Base-by-base conservation (phyloP, 768 basidiomycete species). In the Cystoderma amianthinum region DNA sequence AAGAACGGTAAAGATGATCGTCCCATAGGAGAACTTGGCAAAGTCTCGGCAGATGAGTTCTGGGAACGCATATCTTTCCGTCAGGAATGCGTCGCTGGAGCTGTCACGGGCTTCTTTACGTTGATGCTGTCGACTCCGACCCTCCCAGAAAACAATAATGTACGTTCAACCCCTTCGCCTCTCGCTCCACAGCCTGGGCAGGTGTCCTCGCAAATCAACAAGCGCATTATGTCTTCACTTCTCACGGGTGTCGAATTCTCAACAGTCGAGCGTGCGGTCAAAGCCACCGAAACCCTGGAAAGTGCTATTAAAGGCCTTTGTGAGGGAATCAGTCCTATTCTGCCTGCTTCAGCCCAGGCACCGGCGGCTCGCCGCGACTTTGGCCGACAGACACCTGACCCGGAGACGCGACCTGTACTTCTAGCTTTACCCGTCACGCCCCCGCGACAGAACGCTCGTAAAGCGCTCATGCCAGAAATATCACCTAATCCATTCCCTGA, bases 1-100 rank as follows among this genome's bases (percentile, higher is more conserved):
- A 51, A 45, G 43, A 52, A 51, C 45, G 54, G 42, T 37, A 61
- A 58, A 48, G 59, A 60, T n/a, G 71, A 69, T 33, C 60, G 56
- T 28, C 58, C 68, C 21, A 53, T 65, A 39, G 80, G 76, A 36
- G 78, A 82, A 52, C 65, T 89, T 39, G 65, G 57, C 12, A 74
- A 66, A 46, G 82, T 89, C 37, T 62, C 65, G 0, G 52, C 75
- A 28, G 84, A 84, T 30, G 94, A 96, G 55, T 99, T 94, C 61
- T 99, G 95, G 94, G 93, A 96, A 61, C 76, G 92, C 12, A 93
- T 99, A 85, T 90, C 84, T 30, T 95, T 88, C 61, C 75, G 96
- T 19, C 95, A 97, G 56, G 96, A 99, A 61, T 97, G 95, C 55
- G 74, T 85, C 34, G 75, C 82, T 24, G 93, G 94, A 2, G 85